Conservation (phyloP, 2,329 filamentous ascomycete genomes). For the Fonsecaea monophora region DNA sequence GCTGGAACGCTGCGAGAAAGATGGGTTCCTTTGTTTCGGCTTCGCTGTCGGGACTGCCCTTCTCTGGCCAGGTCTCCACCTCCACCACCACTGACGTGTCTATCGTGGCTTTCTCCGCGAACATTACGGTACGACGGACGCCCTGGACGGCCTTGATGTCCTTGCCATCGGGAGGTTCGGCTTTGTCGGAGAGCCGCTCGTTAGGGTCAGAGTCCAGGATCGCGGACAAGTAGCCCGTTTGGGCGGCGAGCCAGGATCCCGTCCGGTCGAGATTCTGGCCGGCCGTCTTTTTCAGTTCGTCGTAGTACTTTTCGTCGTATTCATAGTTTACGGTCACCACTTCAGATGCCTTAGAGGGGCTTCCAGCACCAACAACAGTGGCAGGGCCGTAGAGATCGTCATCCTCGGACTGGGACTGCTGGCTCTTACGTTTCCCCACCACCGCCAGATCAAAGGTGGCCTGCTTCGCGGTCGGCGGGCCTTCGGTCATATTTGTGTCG, state of each 20-base stretch:
- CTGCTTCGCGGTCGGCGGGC: constrained; percentile 69
- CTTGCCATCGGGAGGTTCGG: constrained; percentile 1
- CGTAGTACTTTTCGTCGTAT: constrained; percentile 76
- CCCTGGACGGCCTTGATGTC: constrained; percentile 8
- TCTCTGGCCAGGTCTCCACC: constrained; percentile 47
- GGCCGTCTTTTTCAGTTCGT: constrained; percentile 73
- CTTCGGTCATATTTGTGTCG: constrained; percentile 57
- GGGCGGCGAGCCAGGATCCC: constrained; percentile 82
- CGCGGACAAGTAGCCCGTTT: constrained; percentile 76
- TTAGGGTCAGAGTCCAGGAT: constrained; percentile 63
- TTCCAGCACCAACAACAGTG: constrained; percentile 11
- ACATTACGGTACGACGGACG: constrained; percentile 24
- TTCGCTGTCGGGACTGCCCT: constrained; percentile 53
- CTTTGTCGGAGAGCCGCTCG: constrained; percentile 27
- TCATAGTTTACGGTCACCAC: constrained; percentile 60
- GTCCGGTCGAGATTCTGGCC: constrained; percentile 82
- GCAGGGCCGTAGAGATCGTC: constrained; percentile 38
- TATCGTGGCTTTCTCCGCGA: constrained; percentile 21
- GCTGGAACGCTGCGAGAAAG: constrained; percentile 87
- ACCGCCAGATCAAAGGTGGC: constrained; percentile 36
- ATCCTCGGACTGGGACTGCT: constrained; percentile 31
- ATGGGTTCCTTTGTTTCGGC: constrained; percentile 68
- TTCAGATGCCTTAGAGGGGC: constrained; percentile 34
- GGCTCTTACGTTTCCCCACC: constrained; percentile 12
- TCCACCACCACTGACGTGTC: constrained; percentile 21